A percentile compares a stretch with the other conserved stretches of the same genome.
Evolutionary conservation across 2,329 filamentous ascomycete species (phyloP).

Genomic region (Sporothrix protearum): DNA sequence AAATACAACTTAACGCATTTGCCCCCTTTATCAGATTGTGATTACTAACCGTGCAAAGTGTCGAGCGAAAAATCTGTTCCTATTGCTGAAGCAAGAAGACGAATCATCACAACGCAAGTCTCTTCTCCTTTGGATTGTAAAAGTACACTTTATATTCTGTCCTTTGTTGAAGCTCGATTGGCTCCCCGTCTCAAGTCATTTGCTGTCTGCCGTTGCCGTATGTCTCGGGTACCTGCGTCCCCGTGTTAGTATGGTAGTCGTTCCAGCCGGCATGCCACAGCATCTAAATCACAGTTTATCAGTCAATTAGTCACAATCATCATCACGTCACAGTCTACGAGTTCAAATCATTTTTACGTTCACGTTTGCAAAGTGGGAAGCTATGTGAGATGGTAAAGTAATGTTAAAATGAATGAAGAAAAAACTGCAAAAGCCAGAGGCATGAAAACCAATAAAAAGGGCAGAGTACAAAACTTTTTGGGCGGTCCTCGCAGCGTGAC

Average conservation of each 20-base stretch:
- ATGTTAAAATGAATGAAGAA: neutral
- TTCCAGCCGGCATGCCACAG: neutral
- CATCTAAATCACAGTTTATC: neutral
- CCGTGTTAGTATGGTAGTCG: neutral
- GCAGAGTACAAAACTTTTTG: neutral
- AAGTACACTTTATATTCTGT: neutral
- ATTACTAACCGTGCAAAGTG: too few relatives aligned
- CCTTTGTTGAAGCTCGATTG: neutral
- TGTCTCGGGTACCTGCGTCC: conserved; percentile 4
- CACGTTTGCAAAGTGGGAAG: neutral
- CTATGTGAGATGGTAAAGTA: neutral
- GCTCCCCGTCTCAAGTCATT: neutral
- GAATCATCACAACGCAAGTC: too few relatives aligned
- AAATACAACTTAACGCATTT: too few relatives aligned
- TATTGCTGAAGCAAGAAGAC: too few relatives aligned
- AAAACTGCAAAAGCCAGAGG: neutral
- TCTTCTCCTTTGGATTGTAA: too few relatives aligned
- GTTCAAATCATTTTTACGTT: neutral
- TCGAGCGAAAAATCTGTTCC: too few relatives aligned
- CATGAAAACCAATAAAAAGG: neutral
- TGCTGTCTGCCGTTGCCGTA: neutral
- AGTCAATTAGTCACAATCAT: neutral
- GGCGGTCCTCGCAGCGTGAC: neutral
- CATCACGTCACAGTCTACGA: neutral
- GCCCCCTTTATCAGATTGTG: too few relatives aligned